phyloP scores from a whole-genome alignment of 495 filamentous ascomycete genomes.

The Lepidopterella palustris region DNA sequence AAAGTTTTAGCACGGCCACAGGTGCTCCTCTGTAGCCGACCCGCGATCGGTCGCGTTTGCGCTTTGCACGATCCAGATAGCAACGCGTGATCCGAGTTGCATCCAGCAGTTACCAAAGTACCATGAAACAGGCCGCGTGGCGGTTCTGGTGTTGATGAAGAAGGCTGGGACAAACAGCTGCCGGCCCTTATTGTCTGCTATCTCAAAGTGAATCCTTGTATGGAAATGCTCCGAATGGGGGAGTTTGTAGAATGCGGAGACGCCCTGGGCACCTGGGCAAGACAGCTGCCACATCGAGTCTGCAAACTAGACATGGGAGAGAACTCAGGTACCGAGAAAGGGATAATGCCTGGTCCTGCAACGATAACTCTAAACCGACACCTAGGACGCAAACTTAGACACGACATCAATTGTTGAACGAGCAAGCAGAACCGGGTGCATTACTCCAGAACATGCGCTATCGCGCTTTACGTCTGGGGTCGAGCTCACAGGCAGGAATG shows the following conservation, averaged over 20 bases:
- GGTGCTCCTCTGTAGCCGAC: not conserved
- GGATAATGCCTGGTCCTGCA: conserved; percentile 4
- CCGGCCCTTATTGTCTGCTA: not conserved
- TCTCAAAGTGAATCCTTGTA: not conserved
- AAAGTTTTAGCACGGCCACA: not conserved
- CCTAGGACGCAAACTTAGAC: not conserved
- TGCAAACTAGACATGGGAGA: conserved; percentile 12
- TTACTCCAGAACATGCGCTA: not conserved
- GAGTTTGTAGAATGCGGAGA: conserved; percentile 23
- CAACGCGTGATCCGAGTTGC: not conserved
- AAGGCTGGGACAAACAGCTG: conserved; percentile 1
- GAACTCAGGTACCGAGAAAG: conserved; percentile 23
- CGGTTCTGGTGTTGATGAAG: too few species aligned
- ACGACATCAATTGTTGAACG: not conserved
- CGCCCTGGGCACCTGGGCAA: conserved; percentile 10
- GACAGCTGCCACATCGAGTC: conserved; percentile 16
- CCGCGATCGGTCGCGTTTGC: not conserved
- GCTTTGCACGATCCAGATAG: not conserved
- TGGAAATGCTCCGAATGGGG: not conserved
- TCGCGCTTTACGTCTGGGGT: not conserved
- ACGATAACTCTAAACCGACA: conserved; percentile 28
- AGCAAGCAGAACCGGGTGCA: not conserved
- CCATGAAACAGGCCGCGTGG: not conserved
- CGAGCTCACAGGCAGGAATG: not conserved
- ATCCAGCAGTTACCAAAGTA: not conserved